These are phyloP conservation scores for Leptographium procerum DNA, from an alignment of 2,329 filamentous ascomycete species.

Conservation along the genomic window DNA sequence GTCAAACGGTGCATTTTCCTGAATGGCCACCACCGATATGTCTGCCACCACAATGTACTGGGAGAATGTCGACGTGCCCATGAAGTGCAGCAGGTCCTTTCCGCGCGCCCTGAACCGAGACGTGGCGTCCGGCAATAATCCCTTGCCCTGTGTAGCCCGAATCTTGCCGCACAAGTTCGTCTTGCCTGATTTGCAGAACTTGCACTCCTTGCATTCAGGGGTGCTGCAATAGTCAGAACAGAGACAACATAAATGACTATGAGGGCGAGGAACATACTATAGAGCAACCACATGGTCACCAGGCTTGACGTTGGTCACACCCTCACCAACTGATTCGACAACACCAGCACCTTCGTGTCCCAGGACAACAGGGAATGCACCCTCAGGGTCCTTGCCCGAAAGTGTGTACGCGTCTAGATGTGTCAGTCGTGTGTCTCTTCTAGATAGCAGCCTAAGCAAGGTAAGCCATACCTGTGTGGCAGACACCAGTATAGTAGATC, in stretches of 20 bases:
- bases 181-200: constrained; percentile 99
- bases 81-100: constrained; percentile 93
- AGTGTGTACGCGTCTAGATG: constrained; percentile 73
- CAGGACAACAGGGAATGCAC: constrained; percentile 78
- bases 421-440: no score
- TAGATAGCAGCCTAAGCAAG: no score
- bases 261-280: constrained; percentile 46
- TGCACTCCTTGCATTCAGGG: constrained; percentile 94
- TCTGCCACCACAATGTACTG: constrained; percentile 98
- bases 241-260: background rate
- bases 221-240: constrained; percentile 46
- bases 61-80: constrained; percentile 97
- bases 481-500: constrained; percentile 96
- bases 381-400: constrained; percentile 94
- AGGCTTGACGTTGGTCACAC: constrained; percentile 83
- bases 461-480: constrained; percentile 67
- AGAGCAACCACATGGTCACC: constrained; percentile 84
- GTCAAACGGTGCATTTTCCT: constrained; percentile 85
- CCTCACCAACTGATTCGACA: constrained; percentile 84
- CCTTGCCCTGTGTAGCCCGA: constrained; percentile 87
- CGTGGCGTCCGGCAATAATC: constrained; percentile 95
- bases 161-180: constrained; percentile 99
- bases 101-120: constrained; percentile 90
- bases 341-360: constrained; percentile 88
- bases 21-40: constrained; percentile 88